Evolutionary conservation across 257 asterid genomes (phyloP), one percentile per base, ranked within the genome.

Genomic region (Plantago ovata): DNA sequence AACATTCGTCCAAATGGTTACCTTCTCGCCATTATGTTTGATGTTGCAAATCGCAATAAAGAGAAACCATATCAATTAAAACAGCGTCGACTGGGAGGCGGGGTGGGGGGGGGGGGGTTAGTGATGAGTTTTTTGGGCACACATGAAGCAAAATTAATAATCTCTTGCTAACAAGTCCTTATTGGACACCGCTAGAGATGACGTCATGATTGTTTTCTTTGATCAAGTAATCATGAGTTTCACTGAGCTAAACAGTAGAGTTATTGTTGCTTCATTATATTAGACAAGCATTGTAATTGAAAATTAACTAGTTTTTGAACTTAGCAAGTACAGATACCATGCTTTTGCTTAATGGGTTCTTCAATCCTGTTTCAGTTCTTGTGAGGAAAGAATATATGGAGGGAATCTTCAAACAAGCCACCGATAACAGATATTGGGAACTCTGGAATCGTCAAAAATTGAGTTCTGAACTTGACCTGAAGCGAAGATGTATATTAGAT

Each of bases 391-490:
- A 65, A 67, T 80, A 86, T 71, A 65, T 86, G 82, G 86, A 81
- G 77, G 94, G 95, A 56, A 72, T 89, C 68, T 78, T 93, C 67
- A 84, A 73, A 83, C 97, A 93, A 81, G 85, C 93, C 70, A 69
- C 82, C 60, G 98, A 92, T 76, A 73, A 61, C 71, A 75, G 72
- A 68, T 93, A 93, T 72, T 84, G 87, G 87, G 95, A 85, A 62
- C 89, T 93, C 45, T 93, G 95, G 95, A 82, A 81, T 75, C 84
- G 89, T 61, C 93, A 93, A 68, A 88, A 86, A 53, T 73, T 93
- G 78, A 79, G 84, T 76, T 75, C 89, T 66, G 97, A 89, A 72
- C 71, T 93, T 66, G 95, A 93, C 67, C 62, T 82, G 78, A 93
- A 84, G 80, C 81, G 70, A 61, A 77, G 66, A 38, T 86, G 75